Base-by-base conservation (phyloP, 371 early-diverging fungal species). In the Rhizopus delemar region DNA sequence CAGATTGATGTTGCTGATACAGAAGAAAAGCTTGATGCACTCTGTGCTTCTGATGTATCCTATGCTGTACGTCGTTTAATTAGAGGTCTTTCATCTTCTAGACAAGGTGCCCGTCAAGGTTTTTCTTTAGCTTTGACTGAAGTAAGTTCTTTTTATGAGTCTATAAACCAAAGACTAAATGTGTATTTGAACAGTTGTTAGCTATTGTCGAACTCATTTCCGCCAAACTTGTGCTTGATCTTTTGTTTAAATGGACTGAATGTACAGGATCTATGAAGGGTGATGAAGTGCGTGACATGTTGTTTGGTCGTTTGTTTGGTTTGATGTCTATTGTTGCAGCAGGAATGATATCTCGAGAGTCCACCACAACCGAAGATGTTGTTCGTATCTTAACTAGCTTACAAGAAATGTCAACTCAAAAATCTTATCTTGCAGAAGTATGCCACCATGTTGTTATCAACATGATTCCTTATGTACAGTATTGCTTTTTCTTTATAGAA, bases 51-150 rank as follows among this genome's bases (percentile, higher is more conserved):
- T 33, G 95, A 95, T 61, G 91, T 96, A 9, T 71, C 89, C 7
- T 97, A 97, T 67, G 92, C 90, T 5, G 70, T 96, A n/a, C 88
- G 87, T 66, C 88, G 98, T 64, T 82, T 97, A 49, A 69, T 95
- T 51, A 78, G 91, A 56, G 98, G 98, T 66, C 78, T 97, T 54
- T 83, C 93, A 29, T 91, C 91, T 56, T 86, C 92, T 8, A 84
- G 96, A 56, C 89, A 92, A 60, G 95, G 89, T 36, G 96, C 98
- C 16, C 82, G 98, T 56, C 96, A 96, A 65, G 98, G 98, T 12
- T 97, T 94, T 71, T 86, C 95, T 5, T 76, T 95, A 34, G 94
- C 93, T n/a, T 80, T 97, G 56, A 90, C 94, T 4, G 96, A 96
- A 74, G 85, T 85, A 78, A 57, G 16, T 6, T 28, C 22, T 11